Base-by-base conservation (phyloP, 352 stramenopile genomes). In the Phytophthora rubi region DNA sequence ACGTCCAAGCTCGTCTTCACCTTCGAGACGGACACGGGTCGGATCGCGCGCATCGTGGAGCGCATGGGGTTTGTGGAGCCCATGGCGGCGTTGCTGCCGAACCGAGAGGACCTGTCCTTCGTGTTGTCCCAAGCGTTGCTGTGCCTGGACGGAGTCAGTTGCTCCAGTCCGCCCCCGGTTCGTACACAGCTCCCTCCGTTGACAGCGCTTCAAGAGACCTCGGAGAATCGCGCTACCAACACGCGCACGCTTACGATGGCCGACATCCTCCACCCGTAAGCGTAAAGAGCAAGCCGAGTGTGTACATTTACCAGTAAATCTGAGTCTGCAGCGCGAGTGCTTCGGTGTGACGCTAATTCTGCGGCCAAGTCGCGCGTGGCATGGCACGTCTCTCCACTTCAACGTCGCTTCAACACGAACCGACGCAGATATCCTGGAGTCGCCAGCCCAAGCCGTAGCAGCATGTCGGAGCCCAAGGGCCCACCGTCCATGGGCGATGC, bases 381-480 rank as follows among this genome's bases (percentile, higher is more conserved):
- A n/a, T n/a, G 37, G 5, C 28, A 28, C 26, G 23, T 28, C 23
- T 28, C 23, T 62, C 4, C 15, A 26, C 52, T 55, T 48, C 35
- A 68, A 57, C 62, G 53, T 42, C 39, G 26, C 47, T 62, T 63
- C 18, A 15, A 62, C 16, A 32, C 26, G 65, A 72, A 68, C 58
- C 5, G 65, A 49, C 65, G 60, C 52, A 55, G 48, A 57, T 65
- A 57, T 59, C 49, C 49, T 59, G 30, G 35, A 15, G 33, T 56
- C 58, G 16, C 28, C 28, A 9, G 9, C 15, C 49, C 33, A 59
- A 57, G 54, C 37, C 42, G 33, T 30, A 48, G 16, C 23, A 55
- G 1, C n/a, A 83, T 81, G 76, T 79, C 77, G 59, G 75, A 85
- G 49, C 72, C 75, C 10, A 85, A 82, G 61, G 62, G 63, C 0